These are phyloP conservation scores for Isatis tinctoria DNA, from an alignment of 345 rosid species.

Conservation along the genomic window DNA sequence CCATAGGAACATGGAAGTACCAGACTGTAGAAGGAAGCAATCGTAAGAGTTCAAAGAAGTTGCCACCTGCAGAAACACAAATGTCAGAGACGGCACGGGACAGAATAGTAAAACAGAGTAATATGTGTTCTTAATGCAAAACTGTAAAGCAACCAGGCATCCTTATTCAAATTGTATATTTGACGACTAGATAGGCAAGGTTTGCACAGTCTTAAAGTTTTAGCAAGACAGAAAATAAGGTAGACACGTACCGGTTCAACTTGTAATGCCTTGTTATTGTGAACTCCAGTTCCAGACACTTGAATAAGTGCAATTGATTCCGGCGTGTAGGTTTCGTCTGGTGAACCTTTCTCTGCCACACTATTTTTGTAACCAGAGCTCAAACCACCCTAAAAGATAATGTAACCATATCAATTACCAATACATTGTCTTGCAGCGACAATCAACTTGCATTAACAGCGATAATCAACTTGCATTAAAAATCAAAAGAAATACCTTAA, in stretches of 20 bases:
- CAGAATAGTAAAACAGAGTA: not conserved
- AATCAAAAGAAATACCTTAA: slow-evolving; percentile 56
- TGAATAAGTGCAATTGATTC: slow-evolving; percentile 78
- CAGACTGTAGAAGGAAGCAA: slow-evolving; percentile 96
- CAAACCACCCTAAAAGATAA: slow-evolving; percentile 71
- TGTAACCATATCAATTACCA: slow-evolving; percentile 22
- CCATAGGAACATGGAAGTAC: slow-evolving; percentile 82
- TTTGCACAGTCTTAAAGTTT: slow-evolving; percentile 3
- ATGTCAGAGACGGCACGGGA: not conserved
- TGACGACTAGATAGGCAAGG: not conserved
- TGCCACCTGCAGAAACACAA: slow-evolving; percentile 56
- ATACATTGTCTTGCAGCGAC: slow-evolving; percentile 3
- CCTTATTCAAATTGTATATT: not conserved
- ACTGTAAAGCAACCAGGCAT: not conserved
- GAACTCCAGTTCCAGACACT: slow-evolving; percentile 72
- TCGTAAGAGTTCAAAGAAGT: slow-evolving; percentile 76
- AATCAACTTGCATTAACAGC: slow-evolving; percentile 5
- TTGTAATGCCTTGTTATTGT: slow-evolving; percentile 75
- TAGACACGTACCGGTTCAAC: slow-evolving; percentile 65
- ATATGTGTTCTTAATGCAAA: not conserved
- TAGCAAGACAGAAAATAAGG: slow-evolving; percentile 2
- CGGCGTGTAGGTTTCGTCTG: slow-evolving; percentile 64
- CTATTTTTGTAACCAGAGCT: slow-evolving; percentile 82
- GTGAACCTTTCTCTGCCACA: slow-evolving; percentile 55
- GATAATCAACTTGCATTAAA: slow-evolving; percentile 2